Evolutionary conservation across 1,284 basidiomycete genomes (phyloP).

Genomic region (Exobasidium cylindrosporum): DNA sequence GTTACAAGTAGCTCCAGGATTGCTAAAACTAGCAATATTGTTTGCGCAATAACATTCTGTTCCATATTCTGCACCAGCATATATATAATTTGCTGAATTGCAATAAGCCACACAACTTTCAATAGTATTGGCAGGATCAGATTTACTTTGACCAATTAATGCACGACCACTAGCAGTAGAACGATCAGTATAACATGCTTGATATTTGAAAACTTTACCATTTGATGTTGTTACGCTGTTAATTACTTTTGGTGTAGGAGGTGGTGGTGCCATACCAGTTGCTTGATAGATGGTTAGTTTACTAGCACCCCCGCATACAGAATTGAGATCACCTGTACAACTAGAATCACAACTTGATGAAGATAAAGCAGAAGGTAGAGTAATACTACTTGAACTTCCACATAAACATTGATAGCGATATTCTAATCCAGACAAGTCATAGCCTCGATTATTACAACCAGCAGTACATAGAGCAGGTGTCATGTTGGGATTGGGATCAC

Average conservation of each 20-base stretch:
- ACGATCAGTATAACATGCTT: slow-evolving; percentile 3
- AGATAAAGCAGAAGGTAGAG: not conserved
- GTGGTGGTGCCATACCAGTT: not conserved
- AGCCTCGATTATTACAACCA: slow-evolving; percentile 4
- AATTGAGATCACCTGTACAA: slow-evolving; percentile 1
- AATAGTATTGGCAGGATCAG: not conserved
- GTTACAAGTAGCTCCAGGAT: not conserved
- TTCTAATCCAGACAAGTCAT: slow-evolving; percentile 1
- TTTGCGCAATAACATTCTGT: slow-evolving; percentile 4
- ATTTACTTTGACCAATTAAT: not conserved
- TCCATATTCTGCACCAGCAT: not conserved
- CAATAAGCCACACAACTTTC: slow-evolving; percentile 3
- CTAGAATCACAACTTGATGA: not conserved
- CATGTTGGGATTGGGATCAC: slow-evolving; percentile 3
- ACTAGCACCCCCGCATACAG: not conserved
- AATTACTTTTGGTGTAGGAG: not conserved
- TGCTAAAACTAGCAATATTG: not conserved
- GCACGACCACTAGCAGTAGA: not conserved
- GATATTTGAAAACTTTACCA: not conserved
- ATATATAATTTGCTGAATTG: not conserved
- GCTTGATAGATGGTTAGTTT: slow-evolving; percentile 1
- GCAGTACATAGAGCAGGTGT: slow-evolving; percentile 1
- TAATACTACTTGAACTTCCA: not conserved
- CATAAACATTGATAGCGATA: slow-evolving; percentile 9
- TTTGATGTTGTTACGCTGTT: not conserved